Conservation (phyloP, 805 yeast genomes). For the Candida saitoana region DNA sequence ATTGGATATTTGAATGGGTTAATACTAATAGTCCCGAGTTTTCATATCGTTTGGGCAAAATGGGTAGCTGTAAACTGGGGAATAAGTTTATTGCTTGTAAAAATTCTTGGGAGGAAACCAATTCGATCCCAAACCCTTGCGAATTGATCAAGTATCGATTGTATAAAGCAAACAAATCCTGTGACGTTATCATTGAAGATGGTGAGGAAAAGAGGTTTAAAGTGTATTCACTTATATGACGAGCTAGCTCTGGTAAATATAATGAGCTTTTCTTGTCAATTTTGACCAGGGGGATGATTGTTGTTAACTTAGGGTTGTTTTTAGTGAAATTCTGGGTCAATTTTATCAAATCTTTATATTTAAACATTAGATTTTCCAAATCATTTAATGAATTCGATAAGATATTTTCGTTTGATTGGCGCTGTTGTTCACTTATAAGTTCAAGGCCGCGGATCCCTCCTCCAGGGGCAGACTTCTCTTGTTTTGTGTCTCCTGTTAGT, state of each 20-base stretch:
- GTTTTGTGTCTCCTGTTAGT: slow-evolving; percentile 3
- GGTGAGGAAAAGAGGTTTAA: slow-evolving; percentile 29
- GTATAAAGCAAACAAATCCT: slow-evolving; percentile 40
- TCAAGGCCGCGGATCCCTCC: slow-evolving; percentile 75
- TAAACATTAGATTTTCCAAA: slow-evolving; percentile 68
- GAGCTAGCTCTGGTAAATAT: slow-evolving; percentile 65
- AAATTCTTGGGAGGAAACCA: slow-evolving; percentile 69
- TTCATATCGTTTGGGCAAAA: slow-evolving; percentile 34
- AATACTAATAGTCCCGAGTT: slow-evolving; percentile 33
- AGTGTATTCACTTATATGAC: slow-evolving; percentile 70
- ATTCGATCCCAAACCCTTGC: slow-evolving; percentile 52
- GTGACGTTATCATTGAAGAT: slow-evolving; percentile 38
- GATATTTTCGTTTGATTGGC: slow-evolving; percentile 56
- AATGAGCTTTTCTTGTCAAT: slow-evolving; percentile 31
- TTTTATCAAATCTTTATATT: slow-evolving; percentile 67
- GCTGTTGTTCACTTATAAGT: slow-evolving; percentile 47
- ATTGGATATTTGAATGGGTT: slow-evolving; percentile 20
- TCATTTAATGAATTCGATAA: slow-evolving; percentile 71
- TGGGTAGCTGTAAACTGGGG: slow-evolving; percentile 55
- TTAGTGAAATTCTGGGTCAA: slow-evolving; percentile 24
- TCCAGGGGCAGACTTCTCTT: slow-evolving; percentile 7
- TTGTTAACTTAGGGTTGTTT: slow-evolving; percentile 1
- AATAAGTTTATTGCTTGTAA: slow-evolving; percentile 56
- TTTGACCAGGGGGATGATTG: slow-evolving; percentile 28
- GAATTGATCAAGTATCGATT: slow-evolving; percentile 31